A percentile compares a stretch with the other conserved stretches of the same genome.
Evolutionary conservation across 768 basidiomycete genomes (phyloP).

Genomic region (Mycena rebaudengoi): DNA sequence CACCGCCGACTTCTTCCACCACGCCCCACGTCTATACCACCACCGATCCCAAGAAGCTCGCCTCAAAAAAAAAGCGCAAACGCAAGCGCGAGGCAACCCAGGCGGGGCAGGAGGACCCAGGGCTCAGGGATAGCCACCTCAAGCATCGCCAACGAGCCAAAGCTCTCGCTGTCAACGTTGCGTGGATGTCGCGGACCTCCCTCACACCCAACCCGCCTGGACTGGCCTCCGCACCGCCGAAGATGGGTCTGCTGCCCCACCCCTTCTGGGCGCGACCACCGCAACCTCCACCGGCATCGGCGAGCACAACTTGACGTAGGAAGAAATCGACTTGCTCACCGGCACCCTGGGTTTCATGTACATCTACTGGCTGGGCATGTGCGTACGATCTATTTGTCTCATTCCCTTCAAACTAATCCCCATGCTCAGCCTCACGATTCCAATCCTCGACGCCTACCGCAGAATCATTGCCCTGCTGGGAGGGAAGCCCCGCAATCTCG

Average conservation of each 20-base stretch:
- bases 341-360: background rate
- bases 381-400: background rate
- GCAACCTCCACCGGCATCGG: background rate
- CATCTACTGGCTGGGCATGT: slow-evolving; percentile 10
- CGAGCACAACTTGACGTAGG: background rate
- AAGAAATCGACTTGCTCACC: background rate
- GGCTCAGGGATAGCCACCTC: background rate
- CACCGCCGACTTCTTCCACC: background rate
- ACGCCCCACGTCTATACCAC: background rate
- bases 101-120: background rate
- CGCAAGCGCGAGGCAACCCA: background rate
- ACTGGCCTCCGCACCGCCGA: background rate
- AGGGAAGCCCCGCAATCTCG: background rate
- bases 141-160: background rate
- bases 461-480: slow-evolving; percentile 9
- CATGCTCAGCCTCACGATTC: slow-evolving; percentile 2
- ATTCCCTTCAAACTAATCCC: background rate
- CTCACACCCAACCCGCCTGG: slow-evolving; percentile 15
- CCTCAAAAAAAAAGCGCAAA: background rate
- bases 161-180: background rate
- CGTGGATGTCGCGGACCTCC: background rate
- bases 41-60: background rate
- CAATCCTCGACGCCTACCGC: slow-evolving; percentile 1
- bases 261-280: too few species aligned
- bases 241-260: background rate